Evolutionary conservation across 345 rosid species (phyloP), one percentile per base, ranked within the genome.

Genomic region (Reutealis trisperma): DNA sequence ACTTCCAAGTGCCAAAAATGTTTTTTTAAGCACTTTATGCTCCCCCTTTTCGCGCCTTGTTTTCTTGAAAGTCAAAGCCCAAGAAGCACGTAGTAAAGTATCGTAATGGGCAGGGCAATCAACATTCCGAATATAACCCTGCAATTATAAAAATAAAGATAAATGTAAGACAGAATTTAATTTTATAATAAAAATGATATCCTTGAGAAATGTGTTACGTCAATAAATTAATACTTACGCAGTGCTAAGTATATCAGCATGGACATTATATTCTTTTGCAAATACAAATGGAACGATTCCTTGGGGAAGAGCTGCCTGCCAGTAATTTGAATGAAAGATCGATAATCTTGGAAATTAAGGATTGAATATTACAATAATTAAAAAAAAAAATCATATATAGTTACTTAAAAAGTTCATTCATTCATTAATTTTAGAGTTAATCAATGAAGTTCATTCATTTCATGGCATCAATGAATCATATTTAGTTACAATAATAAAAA

Each of bases 301-400:
- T 74, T 85, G 90, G 24, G 97, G 90, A 68, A 92, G 97, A 77
- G 94, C 89, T 27, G 94, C 97, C 97, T 92, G 78, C 32, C n/a
- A 58, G 62, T 4, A 54, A 3, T 32, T 30, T 24, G 24, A 30
- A n/a, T 5, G 24, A 45, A 66, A 67, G 5, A 27, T 62, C 6
- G 11, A 27, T 14, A 9, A 61, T 60, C 18, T 18, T 2, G 21
- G 15, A 16, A 5, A 54, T 49, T 13, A 49, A 45, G 13, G 55
- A 51, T 12, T 51, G 55, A 15, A 51, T 51, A 0, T 8, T 1
- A 12, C 3, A 45, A 45, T 51, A 51, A 51, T 34, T 34, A 49
- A 49, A 49, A 49, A 49, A 49, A 0, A 49, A 49, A 49, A 49
- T 49, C 12, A 12, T 49, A 49, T 9, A 9, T 1, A 49, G n/a